These are phyloP conservation scores for Scutellaria baicalensis DNA, from an alignment of 257 asterid genomes.

Conservation along the genomic window DNA sequence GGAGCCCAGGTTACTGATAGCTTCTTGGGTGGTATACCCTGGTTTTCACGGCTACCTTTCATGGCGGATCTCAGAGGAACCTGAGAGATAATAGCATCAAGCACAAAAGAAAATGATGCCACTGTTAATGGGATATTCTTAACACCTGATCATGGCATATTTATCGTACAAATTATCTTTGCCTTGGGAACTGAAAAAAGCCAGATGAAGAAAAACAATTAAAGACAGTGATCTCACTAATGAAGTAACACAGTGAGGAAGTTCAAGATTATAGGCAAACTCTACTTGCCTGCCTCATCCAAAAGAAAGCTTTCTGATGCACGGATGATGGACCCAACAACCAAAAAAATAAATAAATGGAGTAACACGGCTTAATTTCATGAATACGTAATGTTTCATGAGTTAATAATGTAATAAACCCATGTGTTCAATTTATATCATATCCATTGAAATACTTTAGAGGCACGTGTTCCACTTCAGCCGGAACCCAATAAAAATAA, in stretches of 20 bases:
- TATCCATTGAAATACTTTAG: background rate
- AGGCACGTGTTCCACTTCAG: background rate
- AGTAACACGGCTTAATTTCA: too few relatives aligned
- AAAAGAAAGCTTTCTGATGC: conserved; percentile 1
- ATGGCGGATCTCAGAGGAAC: conserved; percentile 62
- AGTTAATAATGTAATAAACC: background rate
- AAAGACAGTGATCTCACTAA: background rate
- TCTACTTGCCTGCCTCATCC: background rate
- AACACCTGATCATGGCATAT: background rate
- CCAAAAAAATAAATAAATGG: background rate
- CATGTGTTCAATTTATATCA: background rate
- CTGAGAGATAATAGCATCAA: conserved; percentile 39
- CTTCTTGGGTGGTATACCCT: conserved; percentile 47
- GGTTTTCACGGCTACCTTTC: conserved; percentile 94
- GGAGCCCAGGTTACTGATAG: conserved; percentile 81
- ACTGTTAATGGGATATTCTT: conserved; percentile 1
- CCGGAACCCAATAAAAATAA: background rate
- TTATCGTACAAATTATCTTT: background rate
- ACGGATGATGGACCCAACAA: background rate
- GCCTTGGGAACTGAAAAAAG: background rate
- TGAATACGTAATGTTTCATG: background rate
- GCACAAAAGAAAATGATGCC: background rate
- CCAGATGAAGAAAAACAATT: background rate
- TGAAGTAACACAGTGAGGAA: background rate
- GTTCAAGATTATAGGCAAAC: background rate